Base-by-base conservation (phyloP, 176 grass and related monocot genomes). In the Typha latifolia region DNA sequence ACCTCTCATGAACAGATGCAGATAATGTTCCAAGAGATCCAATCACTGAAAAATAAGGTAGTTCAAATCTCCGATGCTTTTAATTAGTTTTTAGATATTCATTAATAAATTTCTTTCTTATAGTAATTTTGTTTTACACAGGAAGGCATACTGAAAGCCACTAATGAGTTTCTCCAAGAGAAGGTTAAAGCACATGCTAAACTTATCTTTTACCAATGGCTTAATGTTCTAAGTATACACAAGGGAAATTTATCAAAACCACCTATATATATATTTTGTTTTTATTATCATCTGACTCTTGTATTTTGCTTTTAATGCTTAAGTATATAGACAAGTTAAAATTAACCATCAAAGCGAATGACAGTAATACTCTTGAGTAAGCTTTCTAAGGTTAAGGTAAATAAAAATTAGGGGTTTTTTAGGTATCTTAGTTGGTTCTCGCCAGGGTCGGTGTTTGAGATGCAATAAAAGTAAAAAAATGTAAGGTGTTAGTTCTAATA, bases 101-200 rank as follows among this genome's bases (percentile, higher is more conserved):
- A 81, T 10, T 70, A 22, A 31, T 61, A 64, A 27, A 55, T 85
- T 0, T 48, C 22, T 56, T 4, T 71, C 56, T 76, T 14, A 57
- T 57, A 21, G 3, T 59, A 21, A 59, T 14, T 34, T 49, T 71
- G 32, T 61, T 12, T 48, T 15, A 8, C 3, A 75, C 82, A 96
- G 91, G 91, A 91, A 81, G 84, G 82, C 49, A 84, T 91, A 68
- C 64, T 96, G 84, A 88, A 88, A 68, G 91, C 84, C 19, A 78
- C 91, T 70, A 96, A 96, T 57, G 84, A 87, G 71, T 32, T 88
- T 74, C 91, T 96, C 65, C 91, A 88, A 74, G 87, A 91, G 69
- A 96, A 81, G 84, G 84, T 91, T 43, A 43, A 43, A 16, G 3
- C 12, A 24, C 14, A 59, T 19, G 15, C 53, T 2, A 3, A 59